A percentile compares a stretch with the other conserved stretches of the same genome.
Evolutionary conservation across 1,284 basidiomycete genomes (phyloP).

Genomic region (Boletus semigastroideus): DNA sequence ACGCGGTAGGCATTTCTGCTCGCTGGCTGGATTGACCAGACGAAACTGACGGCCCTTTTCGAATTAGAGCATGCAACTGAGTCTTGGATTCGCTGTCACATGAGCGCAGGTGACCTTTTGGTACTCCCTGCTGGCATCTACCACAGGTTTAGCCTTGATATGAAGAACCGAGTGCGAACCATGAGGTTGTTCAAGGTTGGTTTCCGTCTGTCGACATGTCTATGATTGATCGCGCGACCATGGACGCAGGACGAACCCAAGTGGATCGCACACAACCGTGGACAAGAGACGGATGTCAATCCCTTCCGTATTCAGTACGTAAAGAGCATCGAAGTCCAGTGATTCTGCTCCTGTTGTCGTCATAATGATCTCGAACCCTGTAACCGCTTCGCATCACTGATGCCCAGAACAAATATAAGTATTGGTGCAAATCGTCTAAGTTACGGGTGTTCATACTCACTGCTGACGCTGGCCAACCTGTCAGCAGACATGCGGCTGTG

Average conservation of each 20-base stretch:
- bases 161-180: constrained; percentile 61
- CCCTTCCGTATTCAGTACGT: constrained; percentile 62
- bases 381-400: not conserved
- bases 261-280: constrained; percentile 76
- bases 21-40: constrained; percentile 39
- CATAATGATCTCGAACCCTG: not conserved
- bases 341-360: not conserved
- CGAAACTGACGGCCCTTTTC: constrained; percentile 37
- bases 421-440: not conserved
- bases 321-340: constrained; percentile 40
- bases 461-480: too few relatives aligned
- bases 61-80: constrained; percentile 51
- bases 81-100: constrained; percentile 70
- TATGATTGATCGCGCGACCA: not conserved
- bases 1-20: constrained; percentile 49
- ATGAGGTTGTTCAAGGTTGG: constrained; percentile 75
- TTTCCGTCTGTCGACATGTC: not conserved
- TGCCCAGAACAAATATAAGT: not conserved
- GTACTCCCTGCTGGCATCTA: constrained; percentile 78
- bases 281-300: constrained; percentile 59
- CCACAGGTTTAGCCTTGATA: constrained; percentile 81
- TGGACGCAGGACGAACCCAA: constrained; percentile 79
- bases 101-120: constrained; percentile 69
- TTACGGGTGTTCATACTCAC: not conserved
- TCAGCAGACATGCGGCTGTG: too few relatives aligned